Percentiles rank a stretch among this genome's conserved stretches.
Conservation (phyloP, 2,329 filamentous ascomycete genomes). For the Aciculosporium take region DNA sequence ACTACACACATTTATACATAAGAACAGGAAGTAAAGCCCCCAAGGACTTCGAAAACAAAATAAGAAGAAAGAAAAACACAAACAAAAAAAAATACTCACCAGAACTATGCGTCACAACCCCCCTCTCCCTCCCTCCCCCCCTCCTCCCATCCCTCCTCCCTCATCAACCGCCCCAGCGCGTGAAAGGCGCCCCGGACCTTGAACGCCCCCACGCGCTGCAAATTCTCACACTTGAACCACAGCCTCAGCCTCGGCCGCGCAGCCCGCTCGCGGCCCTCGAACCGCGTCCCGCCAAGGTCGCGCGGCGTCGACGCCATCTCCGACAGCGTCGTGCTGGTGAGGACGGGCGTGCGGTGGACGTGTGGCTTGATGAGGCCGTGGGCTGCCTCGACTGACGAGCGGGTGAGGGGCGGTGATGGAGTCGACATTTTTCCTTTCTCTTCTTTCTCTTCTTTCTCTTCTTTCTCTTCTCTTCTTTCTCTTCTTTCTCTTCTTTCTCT, state of each 20-base stretch:
- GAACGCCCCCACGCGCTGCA: constrained; percentile 83
- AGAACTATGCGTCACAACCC: constrained; percentile 79
- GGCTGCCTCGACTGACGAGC: constrained; percentile 56
- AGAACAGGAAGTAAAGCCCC: too few relatives aligned
- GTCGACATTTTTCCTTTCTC: too few relatives aligned
- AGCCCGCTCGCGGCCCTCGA: constrained; percentile 38
- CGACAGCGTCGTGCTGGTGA: constrained; percentile 65
- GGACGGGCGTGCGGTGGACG: constrained; percentile 71
- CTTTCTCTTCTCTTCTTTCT: too few relatives aligned
- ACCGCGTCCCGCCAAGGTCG: constrained; percentile 40
- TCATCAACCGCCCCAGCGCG: constrained; percentile 56
- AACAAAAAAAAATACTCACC: constrained; percentile 36
- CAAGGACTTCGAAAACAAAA: too few relatives aligned
- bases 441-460: too few relatives aligned
- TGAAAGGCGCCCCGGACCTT: constrained; percentile 87
- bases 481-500: too few relatives aligned
- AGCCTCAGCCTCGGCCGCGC: constrained; percentile 54
- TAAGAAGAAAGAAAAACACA: not conserved
- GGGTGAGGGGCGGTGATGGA: constrained; percentile 56
- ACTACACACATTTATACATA: too few relatives aligned
- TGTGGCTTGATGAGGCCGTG: constrained; percentile 58
- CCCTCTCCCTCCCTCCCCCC: constrained; percentile 48
- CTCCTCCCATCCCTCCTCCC: constrained; percentile 45
- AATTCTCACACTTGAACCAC: constrained; percentile 94
- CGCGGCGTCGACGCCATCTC: constrained; percentile 60